phyloP scores from a whole-genome alignment of 352 stramenopile genomes.

The Halophytophthora batemanensis region DNA sequence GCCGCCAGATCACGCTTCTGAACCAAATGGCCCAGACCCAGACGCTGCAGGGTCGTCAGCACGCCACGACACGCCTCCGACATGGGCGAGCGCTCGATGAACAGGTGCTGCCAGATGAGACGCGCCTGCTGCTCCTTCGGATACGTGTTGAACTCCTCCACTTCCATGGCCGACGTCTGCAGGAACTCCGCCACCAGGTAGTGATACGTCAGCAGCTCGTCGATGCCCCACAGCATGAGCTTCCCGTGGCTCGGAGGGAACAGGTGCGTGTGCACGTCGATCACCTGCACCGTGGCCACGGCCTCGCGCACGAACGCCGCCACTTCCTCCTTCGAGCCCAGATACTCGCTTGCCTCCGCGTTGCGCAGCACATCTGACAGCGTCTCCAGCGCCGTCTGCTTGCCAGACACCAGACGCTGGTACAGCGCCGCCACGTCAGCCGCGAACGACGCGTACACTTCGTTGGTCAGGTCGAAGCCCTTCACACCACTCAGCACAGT shows the following conservation, averaged over 20 bases:
- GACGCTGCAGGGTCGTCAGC: constrained; percentile 78
- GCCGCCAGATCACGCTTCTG: constrained; percentile 66
- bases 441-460: constrained; percentile 39
- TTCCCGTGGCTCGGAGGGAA: constrained; percentile 89
- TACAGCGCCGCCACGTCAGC: constrained; percentile 49
- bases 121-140: constrained; percentile 77
- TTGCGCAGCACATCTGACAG: constrained; percentile 37
- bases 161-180: constrained; percentile 76
- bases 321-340: no score
- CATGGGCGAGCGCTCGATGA: constrained; percentile 83
- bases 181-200: constrained; percentile 95
- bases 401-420: constrained; percentile 43
- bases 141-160: constrained; percentile 80
- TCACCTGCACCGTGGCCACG: constrained; percentile 31
- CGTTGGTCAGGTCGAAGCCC: constrained; percentile 40
- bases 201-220: constrained; percentile 95
- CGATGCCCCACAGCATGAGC: constrained; percentile 92
- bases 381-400: constrained; percentile 34
- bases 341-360: constrained; percentile 36
- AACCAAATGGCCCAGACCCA: constrained; percentile 74
- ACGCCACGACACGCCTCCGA: constrained; percentile 91
- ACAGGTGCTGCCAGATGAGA: constrained; percentile 91
- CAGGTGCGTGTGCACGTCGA: constrained; percentile 90
- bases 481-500: constrained; percentile 33
- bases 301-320: constrained; percentile 37